Base-by-base conservation (phyloP, 2,329 filamentous ascomycete genomes). In the Penicillium polonicum region DNA sequence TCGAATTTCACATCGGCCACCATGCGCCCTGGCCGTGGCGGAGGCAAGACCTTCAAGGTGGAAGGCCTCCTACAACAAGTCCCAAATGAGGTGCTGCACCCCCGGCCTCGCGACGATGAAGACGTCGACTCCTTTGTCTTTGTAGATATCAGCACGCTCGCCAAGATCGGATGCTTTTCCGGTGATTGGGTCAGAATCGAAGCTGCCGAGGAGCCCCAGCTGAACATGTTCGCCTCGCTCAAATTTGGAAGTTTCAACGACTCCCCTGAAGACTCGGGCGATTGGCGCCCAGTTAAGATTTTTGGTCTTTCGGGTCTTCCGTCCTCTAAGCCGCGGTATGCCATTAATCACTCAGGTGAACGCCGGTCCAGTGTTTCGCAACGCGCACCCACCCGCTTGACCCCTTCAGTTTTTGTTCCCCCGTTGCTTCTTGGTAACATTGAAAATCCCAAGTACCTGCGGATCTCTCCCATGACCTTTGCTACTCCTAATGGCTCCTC, bases 141-240 rank as follows among this genome's bases (percentile, higher is more conserved):
- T 68, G 92, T 99, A 5, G 92, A 97, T 67, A 88, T 95, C 8
- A 88, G 85, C 57, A 90, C 91, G 1, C 77, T 99, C 21, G 88
- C 91, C 15, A 92, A 92, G 65, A 88, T 99, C 53, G 92, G 93
- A 17, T 97, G 93, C 74, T 99, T 99, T 71, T 97, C 93, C 0
- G 94, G 94, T 31, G 94, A 99, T 70, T 99, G 94, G 94, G 91
- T 96, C 12, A 87, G 89, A 23, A 81, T 97, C 12, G 91, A 96
- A 75, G 82, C 85, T 6, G 84, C 90, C 0, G 83, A 89, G 63
- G 90, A 92, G 70, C 89, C 90, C 2, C 73, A 75, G 55, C 52
- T 71, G n/a, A 77, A 77, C 35, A 58, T 88, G 84, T 23, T 78
- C 80, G 17, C 88, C 85, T 72, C 89, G 82, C 19, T 85, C 85